phyloP scores from a whole-genome alignment of 2,329 filamentous ascomycete species.

The Ophiostoma fasciatum region DNA sequence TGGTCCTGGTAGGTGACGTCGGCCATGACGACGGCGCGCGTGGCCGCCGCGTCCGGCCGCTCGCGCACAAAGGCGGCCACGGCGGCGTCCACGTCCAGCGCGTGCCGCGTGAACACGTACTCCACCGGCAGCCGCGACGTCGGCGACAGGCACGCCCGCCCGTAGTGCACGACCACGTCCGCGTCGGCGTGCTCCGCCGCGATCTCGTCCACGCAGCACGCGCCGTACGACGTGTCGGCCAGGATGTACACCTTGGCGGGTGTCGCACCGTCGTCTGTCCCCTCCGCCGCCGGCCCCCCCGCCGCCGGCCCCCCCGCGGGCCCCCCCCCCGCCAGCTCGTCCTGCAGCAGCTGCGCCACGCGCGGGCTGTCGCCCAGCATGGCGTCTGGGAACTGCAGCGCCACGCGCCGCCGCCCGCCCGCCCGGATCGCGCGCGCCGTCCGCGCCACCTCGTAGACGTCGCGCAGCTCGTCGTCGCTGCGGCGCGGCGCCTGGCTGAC shows the following conservation, averaged over 20 bases:
- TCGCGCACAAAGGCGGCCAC: slow-evolving; percentile 47
- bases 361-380: slow-evolving; percentile 79
- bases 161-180: slow-evolving; percentile 88
- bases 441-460: slow-evolving; percentile 72
- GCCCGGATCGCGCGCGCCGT: slow-evolving; percentile 63
- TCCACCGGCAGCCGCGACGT: slow-evolving; percentile 77
- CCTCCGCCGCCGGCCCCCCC: neutral
- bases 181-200: slow-evolving; percentile 88
- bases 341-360: slow-evolving; percentile 51
- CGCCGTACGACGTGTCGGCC: slow-evolving; percentile 90
- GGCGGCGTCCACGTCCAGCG: slow-evolving; percentile 47
- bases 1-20: slow-evolving; percentile 79
- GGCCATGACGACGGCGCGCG: slow-evolving; percentile 67
- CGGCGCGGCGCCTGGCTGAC: slow-evolving; percentile 16
- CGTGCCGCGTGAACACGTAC: slow-evolving; percentile 71
- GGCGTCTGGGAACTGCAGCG: slow-evolving; percentile 87
- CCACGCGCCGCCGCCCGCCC: slow-evolving; percentile 60
- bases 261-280: slow-evolving; percentile 6
- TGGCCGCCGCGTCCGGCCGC: slow-evolving; percentile 46
- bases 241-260: slow-evolving; percentile 56
- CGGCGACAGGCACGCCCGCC: slow-evolving; percentile 79
- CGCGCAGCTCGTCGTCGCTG: slow-evolving; percentile 52
- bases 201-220: slow-evolving; percentile 94
- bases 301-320: neutral
- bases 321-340: slow-evolving; percentile 17